Base-by-base conservation (phyloP, 2,329 filamentous ascomycete genomes). In the Aspergillus ochraceus region DNA sequence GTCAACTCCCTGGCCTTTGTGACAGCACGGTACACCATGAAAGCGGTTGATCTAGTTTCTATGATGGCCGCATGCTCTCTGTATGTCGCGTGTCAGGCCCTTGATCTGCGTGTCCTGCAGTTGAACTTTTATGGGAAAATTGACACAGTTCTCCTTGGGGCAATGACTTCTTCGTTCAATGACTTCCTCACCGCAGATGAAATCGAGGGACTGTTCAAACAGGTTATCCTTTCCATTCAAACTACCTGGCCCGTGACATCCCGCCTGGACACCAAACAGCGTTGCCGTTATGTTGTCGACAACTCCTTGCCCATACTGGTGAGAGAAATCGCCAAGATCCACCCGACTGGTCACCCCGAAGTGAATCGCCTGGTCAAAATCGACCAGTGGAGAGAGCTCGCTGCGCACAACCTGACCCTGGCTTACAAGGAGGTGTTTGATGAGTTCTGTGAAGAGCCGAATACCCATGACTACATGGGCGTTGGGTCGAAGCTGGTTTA, bases 1-100 rank as follows among this genome's bases (percentile, higher is more conserved):
- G 76, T 90, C 60, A 90, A 90, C 68, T 88, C 84, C 0, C 78
- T 90, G 47, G 88, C 87, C 0, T 74, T 89, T 0, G 75, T 88
- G 4, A 81, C 83, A 0, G 81, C 81, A 1, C 79, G 86, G 3
- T 83, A 84, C 56, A 86, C 84, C 0, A 73, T 82, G 60, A 78
- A 82, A 58, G 83, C 86, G 1, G 77, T 82, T 1, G 84, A 88
- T 42, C 63, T 88, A 0, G 70, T 88, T 1, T 77, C 79, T 0
- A 76, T 86, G 57, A 83, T 89, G 75, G 75, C 71, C 83, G 86
- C 0, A 78, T 79, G 0, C 80, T 84, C 55, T 6, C 67, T 88
- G 0, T 81, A 83, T 53, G 76, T 82, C 2, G 71, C 81, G 0
- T 88, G 86, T 64, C 86, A 89, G 70, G 87, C 85, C 0, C 68